Percentiles rank a stretch among this genome's conserved stretches.
phyloP scores from a whole-genome alignment of 225 moss, liverwort and hornwort genomes.

The Marchantia polymorpha region DNA sequence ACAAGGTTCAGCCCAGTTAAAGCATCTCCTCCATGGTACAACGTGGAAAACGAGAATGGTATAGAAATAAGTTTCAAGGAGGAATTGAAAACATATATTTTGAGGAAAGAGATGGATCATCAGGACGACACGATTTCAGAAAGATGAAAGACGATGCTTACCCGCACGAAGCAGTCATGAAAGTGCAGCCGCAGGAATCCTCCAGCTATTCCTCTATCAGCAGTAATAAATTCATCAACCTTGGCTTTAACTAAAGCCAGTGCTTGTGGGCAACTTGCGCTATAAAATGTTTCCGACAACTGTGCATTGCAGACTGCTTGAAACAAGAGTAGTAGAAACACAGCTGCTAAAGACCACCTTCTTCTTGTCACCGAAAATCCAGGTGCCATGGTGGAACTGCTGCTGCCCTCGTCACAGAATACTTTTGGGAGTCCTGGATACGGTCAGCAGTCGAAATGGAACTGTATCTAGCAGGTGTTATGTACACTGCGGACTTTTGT shows the following conservation, averaged over 20 bases:
- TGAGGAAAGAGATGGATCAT: background rate
- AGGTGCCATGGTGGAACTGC: slow-evolving; percentile 5
- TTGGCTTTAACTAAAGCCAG: slow-evolving; percentile 9
- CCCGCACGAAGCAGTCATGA: slow-evolving; percentile 26
- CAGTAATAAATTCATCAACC: slow-evolving; percentile 12
- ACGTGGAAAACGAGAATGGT: background rate
- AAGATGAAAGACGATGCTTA: background rate
- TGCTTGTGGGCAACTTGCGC: slow-evolving; percentile 9
- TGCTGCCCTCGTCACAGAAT: background rate
- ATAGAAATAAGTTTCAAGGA: background rate
- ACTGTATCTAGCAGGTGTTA: background rate
- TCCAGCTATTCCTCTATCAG: slow-evolving; percentile 18
- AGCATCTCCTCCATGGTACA: background rate
- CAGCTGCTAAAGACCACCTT: background rate
- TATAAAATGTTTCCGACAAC: slow-evolving; percentile 11
- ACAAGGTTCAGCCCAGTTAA: background rate
- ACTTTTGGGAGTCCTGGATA: background rate
- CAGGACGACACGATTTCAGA: background rate
- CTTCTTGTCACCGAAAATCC: background rate
- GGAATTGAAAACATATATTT: background rate
- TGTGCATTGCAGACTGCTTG: slow-evolving; percentile 2
- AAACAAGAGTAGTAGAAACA: background rate
- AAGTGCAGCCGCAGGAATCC: slow-evolving; percentile 21
- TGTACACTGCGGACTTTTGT: background rate
- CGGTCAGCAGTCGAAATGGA: background rate